Conservation (phyloP, 108 stramenopile genomes). For the Cyclotella cryptica region DNA sequence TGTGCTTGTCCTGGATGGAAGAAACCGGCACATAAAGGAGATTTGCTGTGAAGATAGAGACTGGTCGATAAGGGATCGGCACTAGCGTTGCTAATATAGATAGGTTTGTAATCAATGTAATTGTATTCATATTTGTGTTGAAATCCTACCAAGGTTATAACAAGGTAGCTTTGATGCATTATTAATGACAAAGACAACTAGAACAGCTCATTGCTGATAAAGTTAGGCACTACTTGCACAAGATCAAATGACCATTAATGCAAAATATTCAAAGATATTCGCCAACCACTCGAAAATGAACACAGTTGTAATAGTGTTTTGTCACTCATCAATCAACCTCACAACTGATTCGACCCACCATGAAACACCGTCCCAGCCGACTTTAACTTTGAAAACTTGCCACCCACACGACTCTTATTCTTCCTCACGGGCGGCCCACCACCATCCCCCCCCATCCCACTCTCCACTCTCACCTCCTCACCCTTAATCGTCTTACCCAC, state of each 20-base stretch:
- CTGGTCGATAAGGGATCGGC: too few species aligned
- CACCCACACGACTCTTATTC: constrained; percentile 77
- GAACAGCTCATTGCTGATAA: too few species aligned
- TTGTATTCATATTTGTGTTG: too few species aligned
- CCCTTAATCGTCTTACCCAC: constrained; percentile 59
- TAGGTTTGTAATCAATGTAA: too few species aligned
- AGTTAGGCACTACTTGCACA: too few species aligned
- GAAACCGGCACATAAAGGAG: not conserved
- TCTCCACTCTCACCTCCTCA: constrained; percentile 44
- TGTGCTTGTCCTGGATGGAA: constrained; percentile 82
- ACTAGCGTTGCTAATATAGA: too few species aligned
- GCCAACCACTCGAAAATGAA: not conserved
- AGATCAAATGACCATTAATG: not conserved
- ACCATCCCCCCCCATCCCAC: constrained; percentile 22
- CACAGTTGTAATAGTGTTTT: not conserved
- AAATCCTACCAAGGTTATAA: too few species aligned
- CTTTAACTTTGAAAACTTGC: constrained; percentile 81
- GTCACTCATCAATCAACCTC: not conserved
- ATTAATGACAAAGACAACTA: too few species aligned
- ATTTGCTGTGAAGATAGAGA: too few species aligned
- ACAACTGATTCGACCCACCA: constrained; percentile 57
- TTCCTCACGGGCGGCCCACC: constrained; percentile 58
- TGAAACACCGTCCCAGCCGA: constrained; percentile 65
- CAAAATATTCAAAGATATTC: not conserved
- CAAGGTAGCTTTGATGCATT: too few species aligned